These are phyloP conservation scores for Polychytrium aggregatum DNA, from an alignment of 192 early-diverging fungal genomes.

Conservation along the genomic window DNA sequence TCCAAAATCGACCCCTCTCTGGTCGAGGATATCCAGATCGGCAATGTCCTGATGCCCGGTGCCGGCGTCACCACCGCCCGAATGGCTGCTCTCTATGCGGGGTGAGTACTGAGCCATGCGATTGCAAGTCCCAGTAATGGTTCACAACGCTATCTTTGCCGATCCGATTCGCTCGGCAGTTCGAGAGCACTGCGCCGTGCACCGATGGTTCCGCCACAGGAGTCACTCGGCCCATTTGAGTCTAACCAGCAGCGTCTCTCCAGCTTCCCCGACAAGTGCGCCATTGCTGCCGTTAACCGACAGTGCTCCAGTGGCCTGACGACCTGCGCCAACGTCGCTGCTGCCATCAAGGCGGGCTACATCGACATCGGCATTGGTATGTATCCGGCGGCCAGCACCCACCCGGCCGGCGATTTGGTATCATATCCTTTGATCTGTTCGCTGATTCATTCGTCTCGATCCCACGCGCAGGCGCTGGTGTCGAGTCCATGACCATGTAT, in stretches of 20 bases:
- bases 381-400: too few species aligned
- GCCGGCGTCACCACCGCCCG: conserved; percentile 83
- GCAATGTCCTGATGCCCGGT: conserved; percentile 79
- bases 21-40: conserved; percentile 92
- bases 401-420: too few species aligned
- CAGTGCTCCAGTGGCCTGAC: conserved; percentile 92
- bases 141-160: too few species aligned
- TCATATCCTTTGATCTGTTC: too few species aligned
- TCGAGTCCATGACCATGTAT: conserved; percentile 87
- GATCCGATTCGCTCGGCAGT: background rate
- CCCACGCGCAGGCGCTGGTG: conserved; percentile 46
- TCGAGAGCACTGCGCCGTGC: too few species aligned
- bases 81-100: conserved; percentile 84
- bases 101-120: conserved; percentile 21
- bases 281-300: conserved; percentile 79
- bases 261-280: conserved; percentile 68
- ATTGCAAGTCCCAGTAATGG: too few species aligned
- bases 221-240: background rate
- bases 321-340: conserved; percentile 75
- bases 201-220: too few species aligned
- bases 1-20: conserved; percentile 73
- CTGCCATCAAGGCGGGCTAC: conserved; percentile 76
- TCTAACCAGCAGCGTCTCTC: too few species aligned
- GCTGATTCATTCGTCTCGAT: too few species aligned
- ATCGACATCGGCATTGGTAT: conserved; percentile 83